A percentile compares a stretch with the other conserved stretches of the same genome.
phyloP scores from a whole-genome alignment of 345 rosid genomes.

The Sisymbrium irio region DNA sequence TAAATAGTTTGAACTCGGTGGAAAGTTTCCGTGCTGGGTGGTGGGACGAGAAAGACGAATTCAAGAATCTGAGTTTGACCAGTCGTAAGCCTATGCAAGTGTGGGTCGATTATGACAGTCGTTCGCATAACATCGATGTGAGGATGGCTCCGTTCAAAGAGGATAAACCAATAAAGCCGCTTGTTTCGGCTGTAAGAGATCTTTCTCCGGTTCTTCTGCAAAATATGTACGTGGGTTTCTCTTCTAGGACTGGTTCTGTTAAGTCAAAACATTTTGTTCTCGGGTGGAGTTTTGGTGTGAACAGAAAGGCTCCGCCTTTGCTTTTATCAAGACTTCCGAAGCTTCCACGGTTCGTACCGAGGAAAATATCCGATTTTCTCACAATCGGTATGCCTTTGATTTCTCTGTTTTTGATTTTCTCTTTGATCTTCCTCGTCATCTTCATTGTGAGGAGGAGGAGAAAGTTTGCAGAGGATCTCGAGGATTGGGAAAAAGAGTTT shows the following conservation, averaged over 20 bases:
- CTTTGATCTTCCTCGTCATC: constrained; percentile 3
- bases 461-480: constrained; percentile 63
- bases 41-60: constrained; percentile 35
- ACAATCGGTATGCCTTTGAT: constrained; percentile 49
- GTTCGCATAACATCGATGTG: constrained; percentile 41
- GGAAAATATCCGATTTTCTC: constrained; percentile 31
- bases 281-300: constrained; percentile 69
- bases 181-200: constrained; percentile 48
- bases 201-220: too few relatives aligned
- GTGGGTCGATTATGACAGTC: constrained; percentile 82
- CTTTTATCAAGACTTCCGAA: constrained; percentile 53
- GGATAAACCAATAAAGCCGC: constrained; percentile 42
- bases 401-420: constrained; percentile 30
- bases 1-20: constrained; percentile 60
- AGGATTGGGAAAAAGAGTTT: constrained; percentile 73
- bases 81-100: constrained; percentile 60
- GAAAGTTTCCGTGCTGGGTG: constrained; percentile 47
- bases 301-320: constrained; percentile 44
- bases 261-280: constrained; percentile 45
- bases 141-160: constrained; percentile 51
- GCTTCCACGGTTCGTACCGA: constrained; percentile 48
- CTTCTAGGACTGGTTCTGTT: too few relatives aligned
- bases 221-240: too few relatives aligned
- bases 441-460: constrained; percentile 41
- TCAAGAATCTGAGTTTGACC: constrained; percentile 51